Percentiles rank a stretch among this genome's conserved stretches.
phyloP scores from a whole-genome alignment of 352 stramenopile species.

The Pythium angustatum region DNA sequence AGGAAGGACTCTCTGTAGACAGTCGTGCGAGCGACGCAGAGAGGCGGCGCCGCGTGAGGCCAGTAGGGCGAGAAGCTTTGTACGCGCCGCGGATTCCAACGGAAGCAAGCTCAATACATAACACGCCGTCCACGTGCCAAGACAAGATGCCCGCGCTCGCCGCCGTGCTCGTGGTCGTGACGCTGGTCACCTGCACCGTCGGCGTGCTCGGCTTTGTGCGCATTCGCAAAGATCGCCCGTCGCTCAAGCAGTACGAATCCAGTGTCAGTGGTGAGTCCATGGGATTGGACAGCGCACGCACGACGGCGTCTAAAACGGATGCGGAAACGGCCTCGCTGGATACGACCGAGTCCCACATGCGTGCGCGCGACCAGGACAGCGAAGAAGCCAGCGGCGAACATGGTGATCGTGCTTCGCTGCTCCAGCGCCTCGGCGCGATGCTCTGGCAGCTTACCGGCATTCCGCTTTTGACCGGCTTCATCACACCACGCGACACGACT shows the following conservation, averaged over 20 bases:
- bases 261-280: conserved; percentile 9
- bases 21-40: too few relatives aligned
- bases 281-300: conserved; percentile 20
- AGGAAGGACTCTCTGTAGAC: neutral
- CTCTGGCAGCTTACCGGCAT: conserved; percentile 25
- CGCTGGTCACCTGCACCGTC: conserved; percentile 22
- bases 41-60: too few relatives aligned
- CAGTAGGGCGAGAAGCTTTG: neutral
- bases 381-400: neutral
- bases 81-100: too few relatives aligned
- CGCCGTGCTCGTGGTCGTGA: conserved; percentile 21
- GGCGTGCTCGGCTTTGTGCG: conserved; percentile 29
- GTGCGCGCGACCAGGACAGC: conserved; percentile 1
- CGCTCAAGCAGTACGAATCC: conserved; percentile 33
- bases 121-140: conserved; percentile 3
- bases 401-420: neutral
- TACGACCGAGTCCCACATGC: conserved; percentile 16
- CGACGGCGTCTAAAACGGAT: conserved; percentile 18
- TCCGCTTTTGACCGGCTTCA: conserved; percentile 19
- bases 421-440: neutral
- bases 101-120: too few relatives aligned
- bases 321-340: conserved; percentile 10
- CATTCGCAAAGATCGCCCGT: conserved; percentile 29
- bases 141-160: conserved; percentile 17
- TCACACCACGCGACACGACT: neutral